Percentiles rank a stretch among this genome's conserved stretches.
phyloP scores from a whole-genome alignment of 805 yeast genomes.

The Pichia cabralensis region DNA sequence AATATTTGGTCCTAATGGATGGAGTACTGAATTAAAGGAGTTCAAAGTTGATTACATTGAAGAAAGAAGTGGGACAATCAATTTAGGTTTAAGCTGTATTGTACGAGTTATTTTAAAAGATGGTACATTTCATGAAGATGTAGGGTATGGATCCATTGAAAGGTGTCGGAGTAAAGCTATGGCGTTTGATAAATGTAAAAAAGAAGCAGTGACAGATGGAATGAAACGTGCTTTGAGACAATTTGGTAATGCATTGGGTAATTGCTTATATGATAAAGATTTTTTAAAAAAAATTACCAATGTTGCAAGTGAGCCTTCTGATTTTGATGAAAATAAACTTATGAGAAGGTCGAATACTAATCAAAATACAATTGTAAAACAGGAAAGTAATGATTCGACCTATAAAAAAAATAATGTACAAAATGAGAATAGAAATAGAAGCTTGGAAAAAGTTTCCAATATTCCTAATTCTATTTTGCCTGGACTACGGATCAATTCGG shows the following conservation, averaged over 20 bases:
- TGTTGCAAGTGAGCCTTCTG: slow-evolving; percentile 26
- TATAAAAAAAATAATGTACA: neutral
- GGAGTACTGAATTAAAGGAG: slow-evolving; percentile 63
- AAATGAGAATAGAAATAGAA: neutral
- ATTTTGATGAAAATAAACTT: slow-evolving; percentile 23
- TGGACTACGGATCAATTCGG: too few relatives aligned
- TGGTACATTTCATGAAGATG: slow-evolving; percentile 73
- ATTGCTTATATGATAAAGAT: slow-evolving; percentile 72
- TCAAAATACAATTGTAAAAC: neutral
- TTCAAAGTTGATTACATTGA: slow-evolving; percentile 66
- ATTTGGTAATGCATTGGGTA: slow-evolving; percentile 74
- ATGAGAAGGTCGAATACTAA: slow-evolving; percentile 16
- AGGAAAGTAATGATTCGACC: neutral
- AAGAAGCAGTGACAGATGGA: slow-evolving; percentile 82
- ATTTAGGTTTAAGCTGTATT: slow-evolving; percentile 60
- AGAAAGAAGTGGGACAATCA: slow-evolving; percentile 44
- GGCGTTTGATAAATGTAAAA: slow-evolving; percentile 73
- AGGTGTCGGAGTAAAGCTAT: slow-evolving; percentile 58
- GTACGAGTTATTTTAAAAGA: slow-evolving; percentile 67
- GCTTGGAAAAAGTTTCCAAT: too few relatives aligned
- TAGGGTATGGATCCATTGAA: slow-evolving; percentile 68
- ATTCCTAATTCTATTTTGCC: too few relatives aligned
- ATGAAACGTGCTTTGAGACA: slow-evolving; percentile 68
- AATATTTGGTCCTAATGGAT: slow-evolving; percentile 75
- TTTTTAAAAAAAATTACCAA: slow-evolving; percentile 43